These are phyloP conservation scores for Bretziella fagacearum DNA, from an alignment of 2,329 filamentous ascomycete genomes.

Conservation along the genomic window DNA sequence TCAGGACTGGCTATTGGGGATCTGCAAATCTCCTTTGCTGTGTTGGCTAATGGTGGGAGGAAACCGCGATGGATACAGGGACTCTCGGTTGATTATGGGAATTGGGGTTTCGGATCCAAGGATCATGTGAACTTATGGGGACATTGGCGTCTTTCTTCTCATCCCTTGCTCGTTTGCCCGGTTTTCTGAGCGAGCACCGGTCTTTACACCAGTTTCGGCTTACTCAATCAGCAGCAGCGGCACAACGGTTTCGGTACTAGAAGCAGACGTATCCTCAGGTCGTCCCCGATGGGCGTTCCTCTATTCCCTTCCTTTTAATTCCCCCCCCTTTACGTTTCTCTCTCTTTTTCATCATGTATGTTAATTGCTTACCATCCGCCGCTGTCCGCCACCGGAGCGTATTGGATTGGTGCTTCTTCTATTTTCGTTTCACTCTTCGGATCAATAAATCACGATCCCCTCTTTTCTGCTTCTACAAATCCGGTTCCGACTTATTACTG, in stretches of 20 bases:
- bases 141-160: not conserved
- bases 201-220: not conserved
- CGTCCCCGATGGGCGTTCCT: not conserved
- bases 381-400: conserved; percentile 3
- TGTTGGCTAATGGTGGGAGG: not conserved
- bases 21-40: not conserved
- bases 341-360: conserved; percentile 39
- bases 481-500: not conserved
- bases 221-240: conserved; percentile 4
- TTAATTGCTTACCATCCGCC: conserved; percentile 32
- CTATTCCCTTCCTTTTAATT: conserved; percentile 12
- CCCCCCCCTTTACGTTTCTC: conserved; percentile 14
- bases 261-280: not conserved
- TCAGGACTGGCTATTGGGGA: too few relatives aligned
- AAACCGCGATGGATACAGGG: not conserved
- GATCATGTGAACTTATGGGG: not conserved
- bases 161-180: not conserved
- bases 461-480: conserved; percentile 18
- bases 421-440: conserved; percentile 22
- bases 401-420: conserved; percentile 3
- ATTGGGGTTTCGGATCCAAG: conserved; percentile 1
- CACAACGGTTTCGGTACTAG: not conserved
- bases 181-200: not conserved
- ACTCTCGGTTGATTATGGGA: not conserved
- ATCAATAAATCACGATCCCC: conserved; percentile 27